These are phyloP conservation scores for Jatropha podagrica DNA, from an alignment of 441 rosid genomes.

Conservation along the genomic window DNA sequence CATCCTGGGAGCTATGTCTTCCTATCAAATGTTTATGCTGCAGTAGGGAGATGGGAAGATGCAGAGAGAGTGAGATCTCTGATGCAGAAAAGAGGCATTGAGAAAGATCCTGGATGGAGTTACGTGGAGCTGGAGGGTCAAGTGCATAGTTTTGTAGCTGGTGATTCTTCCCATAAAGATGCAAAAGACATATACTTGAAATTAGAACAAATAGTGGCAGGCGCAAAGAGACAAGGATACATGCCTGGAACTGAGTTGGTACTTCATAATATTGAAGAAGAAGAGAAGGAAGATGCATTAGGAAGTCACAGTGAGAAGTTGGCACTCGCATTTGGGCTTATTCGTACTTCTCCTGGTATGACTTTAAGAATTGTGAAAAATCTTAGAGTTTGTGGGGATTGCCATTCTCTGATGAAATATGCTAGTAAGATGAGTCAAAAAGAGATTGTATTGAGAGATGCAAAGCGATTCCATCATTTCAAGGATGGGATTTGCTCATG, in stretches of 20 bases:
- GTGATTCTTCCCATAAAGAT: constrained; percentile 42
- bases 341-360: constrained; percentile 36
- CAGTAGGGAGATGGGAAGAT: constrained; percentile 44
- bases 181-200: constrained; percentile 40
- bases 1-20: constrained; percentile 54
- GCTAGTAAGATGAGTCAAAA: constrained; percentile 46
- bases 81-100: constrained; percentile 35
- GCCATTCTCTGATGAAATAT: constrained; percentile 61
- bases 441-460: constrained; percentile 59
- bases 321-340: constrained; percentile 61
- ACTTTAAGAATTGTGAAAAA: constrained; percentile 55
- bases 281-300: constrained; percentile 57
- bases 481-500: constrained; percentile 64
- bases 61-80: constrained; percentile 37
- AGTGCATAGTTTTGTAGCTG: constrained; percentile 55
- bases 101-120: constrained; percentile 58
- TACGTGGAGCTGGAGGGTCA: constrained; percentile 49
- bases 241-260: constrained; percentile 56
- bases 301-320: constrained; percentile 67
- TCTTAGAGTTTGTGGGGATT: constrained; percentile 62
- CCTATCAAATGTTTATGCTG: constrained; percentile 52
- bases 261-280: constrained; percentile 65
- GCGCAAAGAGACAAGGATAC: constrained; percentile 48
- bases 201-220: constrained; percentile 44
- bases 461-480: constrained; percentile 66